These are phyloP conservation scores for Brassica juncea DNA, from an alignment of 345 rosid genomes.

Conservation along the genomic window DNA sequence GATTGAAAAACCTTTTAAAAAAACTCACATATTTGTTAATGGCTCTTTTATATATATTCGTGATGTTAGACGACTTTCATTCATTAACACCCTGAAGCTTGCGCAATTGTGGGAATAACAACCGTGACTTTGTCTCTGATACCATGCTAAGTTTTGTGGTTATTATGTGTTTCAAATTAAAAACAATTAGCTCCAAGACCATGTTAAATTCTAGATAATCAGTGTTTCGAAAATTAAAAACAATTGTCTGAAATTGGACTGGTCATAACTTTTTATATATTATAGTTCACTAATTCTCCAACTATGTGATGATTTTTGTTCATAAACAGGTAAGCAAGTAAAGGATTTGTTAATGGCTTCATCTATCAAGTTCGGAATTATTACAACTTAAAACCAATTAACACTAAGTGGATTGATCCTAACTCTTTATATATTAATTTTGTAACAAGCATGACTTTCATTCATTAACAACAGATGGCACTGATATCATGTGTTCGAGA, in stretches of 20 bases:
- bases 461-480: neutral
- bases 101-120: neutral
- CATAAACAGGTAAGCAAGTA: neutral
- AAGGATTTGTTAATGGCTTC: neutral
- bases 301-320: neutral
- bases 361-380: neutral
- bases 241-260: neutral
- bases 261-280: too few species aligned
- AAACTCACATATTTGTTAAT: constrained; percentile 35
- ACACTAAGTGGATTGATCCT: neutral
- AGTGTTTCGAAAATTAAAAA: too few species aligned
- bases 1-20: constrained; percentile 88
- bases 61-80: too few species aligned
- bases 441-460: too few species aligned
- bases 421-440: too few species aligned
- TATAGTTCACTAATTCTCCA: neutral
- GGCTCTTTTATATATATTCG: neutral
- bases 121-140: neutral
- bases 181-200: too few species aligned
- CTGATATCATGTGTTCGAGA: too few species aligned
- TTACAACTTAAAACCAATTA: neutral
- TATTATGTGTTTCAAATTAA: too few species aligned
- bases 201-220: too few species aligned
- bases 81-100: neutral
- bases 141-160: neutral